Evolutionary conservation across 75 land plant species (phyloP).

Genomic region (Pinus albicaulis): DNA sequence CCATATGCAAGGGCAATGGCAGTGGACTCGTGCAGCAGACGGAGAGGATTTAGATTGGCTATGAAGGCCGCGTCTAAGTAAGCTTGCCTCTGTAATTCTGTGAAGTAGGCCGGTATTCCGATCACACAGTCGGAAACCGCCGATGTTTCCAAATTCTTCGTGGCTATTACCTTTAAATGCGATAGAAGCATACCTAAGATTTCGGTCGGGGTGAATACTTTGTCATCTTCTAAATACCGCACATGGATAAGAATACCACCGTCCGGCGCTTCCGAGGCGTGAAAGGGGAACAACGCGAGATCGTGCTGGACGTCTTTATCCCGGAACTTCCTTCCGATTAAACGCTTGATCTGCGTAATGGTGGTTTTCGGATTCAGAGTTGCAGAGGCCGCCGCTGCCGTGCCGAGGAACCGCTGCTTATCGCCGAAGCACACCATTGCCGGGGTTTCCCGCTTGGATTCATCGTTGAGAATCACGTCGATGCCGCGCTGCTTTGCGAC

Average conservation of each 20-base stretch:
- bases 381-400: slow-evolving; percentile 58
- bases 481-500: slow-evolving; percentile 54
- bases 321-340: slow-evolving; percentile 47
- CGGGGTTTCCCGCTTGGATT: slow-evolving; percentile 73
- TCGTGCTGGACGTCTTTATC: slow-evolving; percentile 64
- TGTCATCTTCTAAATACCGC: slow-evolving; percentile 53
- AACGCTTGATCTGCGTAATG: slow-evolving; percentile 72
- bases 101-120: slow-evolving; percentile 83
- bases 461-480: slow-evolving; percentile 73
- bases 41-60: slow-evolving; percentile 78
- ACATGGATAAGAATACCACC: slow-evolving; percentile 69
- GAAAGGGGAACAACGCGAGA: slow-evolving; percentile 54
- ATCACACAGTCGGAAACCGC: slow-evolving; percentile 85
- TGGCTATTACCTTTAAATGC: slow-evolving; percentile 69
- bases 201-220: slow-evolving; percentile 71
- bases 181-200: slow-evolving; percentile 82
- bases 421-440: slow-evolving; percentile 65
- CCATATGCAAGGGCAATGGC: slow-evolving; percentile 92
- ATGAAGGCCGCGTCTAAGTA: slow-evolving; percentile 84
- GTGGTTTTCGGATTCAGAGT: slow-evolving; percentile 57
- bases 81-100: slow-evolving; percentile 79
- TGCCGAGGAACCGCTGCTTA: slow-evolving; percentile 63
- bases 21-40: slow-evolving; percentile 85
- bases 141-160: slow-evolving; percentile 63
- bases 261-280: slow-evolving; percentile 63